These are phyloP conservation scores for Isabelozyma gotoi DNA, from an alignment of 805 yeast genomes.

Conservation along the genomic window DNA sequence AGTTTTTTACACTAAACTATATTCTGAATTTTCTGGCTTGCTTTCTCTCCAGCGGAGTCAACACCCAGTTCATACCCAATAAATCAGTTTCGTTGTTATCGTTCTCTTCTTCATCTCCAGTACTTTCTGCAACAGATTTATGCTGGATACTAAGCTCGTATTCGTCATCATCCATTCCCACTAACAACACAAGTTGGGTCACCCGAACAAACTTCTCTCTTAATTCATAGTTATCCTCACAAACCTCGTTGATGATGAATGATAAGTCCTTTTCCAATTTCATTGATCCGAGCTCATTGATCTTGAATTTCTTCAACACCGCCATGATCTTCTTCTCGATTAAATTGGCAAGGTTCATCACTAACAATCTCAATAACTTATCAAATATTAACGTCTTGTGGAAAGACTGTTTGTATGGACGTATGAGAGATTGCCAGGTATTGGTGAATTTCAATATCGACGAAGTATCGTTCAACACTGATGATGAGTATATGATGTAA, in stretches of 20 bases:
- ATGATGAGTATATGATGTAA: conserved; percentile 29
- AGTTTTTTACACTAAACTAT: neutral
- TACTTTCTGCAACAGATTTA: conserved; percentile 28
- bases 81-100: conserved; percentile 23
- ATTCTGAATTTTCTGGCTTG: conserved; percentile 60
- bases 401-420: conserved; percentile 63
- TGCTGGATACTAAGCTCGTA: conserved; percentile 32
- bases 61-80: conserved; percentile 59
- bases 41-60: conserved; percentile 73
- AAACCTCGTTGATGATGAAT: conserved; percentile 67
- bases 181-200: conserved; percentile 78
- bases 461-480: conserved; percentile 26
- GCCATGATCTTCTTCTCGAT: conserved; percentile 70
- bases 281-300: conserved; percentile 81
- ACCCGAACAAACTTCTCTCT: conserved; percentile 77
- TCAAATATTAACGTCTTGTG: conserved; percentile 51
- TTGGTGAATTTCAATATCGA: conserved; percentile 50
- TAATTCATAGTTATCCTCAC: conserved; percentile 68
- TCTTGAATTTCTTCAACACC: conserved; percentile 53
- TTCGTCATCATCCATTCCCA: conserved; percentile 75
- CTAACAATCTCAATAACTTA: conserved; percentile 48
- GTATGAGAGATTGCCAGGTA: conserved; percentile 63
- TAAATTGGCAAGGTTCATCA: conserved; percentile 52
- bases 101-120: conserved; percentile 32
- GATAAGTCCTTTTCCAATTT: conserved; percentile 82